Evolutionary conservation across 2,329 filamentous ascomycete species (phyloP), one percentile per base, ranked within the genome.

Genomic region (Trichophyton schoenleinii): DNA sequence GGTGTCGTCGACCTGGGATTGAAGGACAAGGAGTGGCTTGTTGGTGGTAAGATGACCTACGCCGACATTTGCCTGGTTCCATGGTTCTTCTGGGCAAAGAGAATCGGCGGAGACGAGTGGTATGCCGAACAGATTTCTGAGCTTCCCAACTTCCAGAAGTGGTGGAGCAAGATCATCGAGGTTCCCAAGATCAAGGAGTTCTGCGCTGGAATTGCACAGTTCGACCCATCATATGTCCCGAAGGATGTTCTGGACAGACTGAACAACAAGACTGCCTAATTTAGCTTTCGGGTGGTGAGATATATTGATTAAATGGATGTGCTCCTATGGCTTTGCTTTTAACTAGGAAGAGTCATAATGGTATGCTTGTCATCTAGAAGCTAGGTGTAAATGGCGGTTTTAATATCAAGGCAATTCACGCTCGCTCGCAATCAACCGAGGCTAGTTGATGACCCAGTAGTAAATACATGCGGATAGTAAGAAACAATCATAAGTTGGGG

Each of bases 1-100:
- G 68, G 70, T 2, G 79, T 82, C 1, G 62, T 82, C 15, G 76
- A 82, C 31, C 41, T 59, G 1, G 57, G 36, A 22, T n/a, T 59
- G 11, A 60, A 60, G 15, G 46, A 60, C 59, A 52, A 41, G 20
- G 59, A 60, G 3, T 60, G 48, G 44, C 59, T 60, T 9, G 59
- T 60, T 60, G 59, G 59, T 38, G 59, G 46, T 31, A 60, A 53
- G 46, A 52, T 60, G 44, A 60, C 28, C n/a, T 60, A 53, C 38
- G 59, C 48, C 25, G 59, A 60, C 22, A 13, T 55, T 36, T 44
- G 20, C 31, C 31, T 61, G n/a, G 49, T 41, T 8, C 60, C 60
- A 11, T 58, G 53, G 60, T 61, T 57, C 41, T 59, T 18, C 41
- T 44, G 57, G 38, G 57, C 57, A 18, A 34, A 38, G 28, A 59